A percentile compares a stretch with the other conserved stretches of the same genome.
These are phyloP conservation scores for Cordyceps sp. DNA, from an alignment of 2,329 filamentous ascomycete genomes.

Conservation along the genomic window DNA sequence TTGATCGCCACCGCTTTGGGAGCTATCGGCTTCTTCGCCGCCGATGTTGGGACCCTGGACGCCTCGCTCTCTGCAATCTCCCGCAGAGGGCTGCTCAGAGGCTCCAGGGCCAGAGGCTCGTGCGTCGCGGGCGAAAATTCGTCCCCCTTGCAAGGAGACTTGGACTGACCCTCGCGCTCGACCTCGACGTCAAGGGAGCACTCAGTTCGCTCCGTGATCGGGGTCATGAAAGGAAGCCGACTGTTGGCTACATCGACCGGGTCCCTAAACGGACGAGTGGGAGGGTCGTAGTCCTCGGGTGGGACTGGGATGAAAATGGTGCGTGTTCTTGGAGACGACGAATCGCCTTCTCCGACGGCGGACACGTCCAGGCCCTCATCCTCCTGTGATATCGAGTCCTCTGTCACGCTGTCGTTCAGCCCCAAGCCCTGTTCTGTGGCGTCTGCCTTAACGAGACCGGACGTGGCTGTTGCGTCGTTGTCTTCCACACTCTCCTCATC, in stretches of 20 bases:
- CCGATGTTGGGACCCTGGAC: slow-evolving; percentile 34
- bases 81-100: slow-evolving; percentile 55
- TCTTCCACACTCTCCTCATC: slow-evolving; percentile 15
- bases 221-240: slow-evolving; percentile 93
- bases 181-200: slow-evolving; percentile 58
- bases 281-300: slow-evolving; percentile 73
- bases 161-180: slow-evolving; percentile 44
- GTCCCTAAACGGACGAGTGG: slow-evolving; percentile 66
- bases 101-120: slow-evolving; percentile 20
- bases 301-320: slow-evolving; percentile 63
- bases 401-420: too few relatives aligned
- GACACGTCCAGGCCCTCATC: too few relatives aligned
- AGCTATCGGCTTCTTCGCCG: slow-evolving; percentile 22
- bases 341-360: slow-evolving; percentile 17
- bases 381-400: too few relatives aligned
- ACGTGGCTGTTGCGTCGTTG: slow-evolving; percentile 16
- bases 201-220: slow-evolving; percentile 91
- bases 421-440: slow-evolving; percentile 5
- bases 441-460: slow-evolving; percentile 16
- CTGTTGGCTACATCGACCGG: slow-evolving; percentile 70
- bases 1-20: slow-evolving; percentile 19
- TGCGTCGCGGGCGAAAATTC: slow-evolving; percentile 9
- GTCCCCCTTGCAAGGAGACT: slow-evolving; percentile 57
- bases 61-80: slow-evolving; percentile 40
- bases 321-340: slow-evolving; percentile 36